phyloP scores from a whole-genome alignment of 2,329 filamentous ascomycete species.

The Hypomyces perniciosus region DNA sequence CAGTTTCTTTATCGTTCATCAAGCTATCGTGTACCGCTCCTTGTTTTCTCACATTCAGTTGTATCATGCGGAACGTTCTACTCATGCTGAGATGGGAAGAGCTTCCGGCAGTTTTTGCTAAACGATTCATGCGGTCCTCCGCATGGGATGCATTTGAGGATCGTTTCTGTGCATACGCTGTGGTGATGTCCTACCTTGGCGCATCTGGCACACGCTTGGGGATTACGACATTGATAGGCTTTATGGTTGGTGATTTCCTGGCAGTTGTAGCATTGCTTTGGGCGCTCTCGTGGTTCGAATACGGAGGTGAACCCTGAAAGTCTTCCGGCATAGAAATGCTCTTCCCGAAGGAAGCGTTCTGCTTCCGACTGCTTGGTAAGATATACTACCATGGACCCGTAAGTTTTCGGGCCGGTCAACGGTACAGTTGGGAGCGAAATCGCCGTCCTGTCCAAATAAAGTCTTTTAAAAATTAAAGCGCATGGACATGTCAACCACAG shows the following conservation, averaged over 20 bases:
- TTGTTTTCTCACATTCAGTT: conserved; percentile 16
- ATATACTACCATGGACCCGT: too few species aligned
- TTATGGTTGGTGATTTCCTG: conserved; percentile 23
- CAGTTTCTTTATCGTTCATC: conserved; percentile 17
- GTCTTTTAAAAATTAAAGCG: too few species aligned
- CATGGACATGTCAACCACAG: too few species aligned
- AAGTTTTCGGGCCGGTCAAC: too few species aligned
- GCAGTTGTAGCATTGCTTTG: conserved; percentile 26
- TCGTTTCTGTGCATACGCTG: conserved; percentile 12
- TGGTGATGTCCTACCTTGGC: conserved; percentile 19
- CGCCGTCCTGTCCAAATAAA: too few species aligned
- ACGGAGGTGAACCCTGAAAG: conserved; percentile 15
- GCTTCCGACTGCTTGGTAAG: too few species aligned
- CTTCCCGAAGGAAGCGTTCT: conserved; percentile 17
- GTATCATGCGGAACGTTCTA: conserved; percentile 15
- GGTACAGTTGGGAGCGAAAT: too few species aligned
- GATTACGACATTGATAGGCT: conserved; percentile 22
- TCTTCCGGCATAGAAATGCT: conserved; percentile 18
- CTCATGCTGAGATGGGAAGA: conserved; percentile 17
- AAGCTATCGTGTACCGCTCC: conserved; percentile 15
- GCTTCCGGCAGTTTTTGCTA: conserved; percentile 18
- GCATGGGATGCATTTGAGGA: conserved; percentile 17
- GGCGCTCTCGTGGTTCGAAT: conserved; percentile 19
- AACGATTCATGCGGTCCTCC: conserved; percentile 19
- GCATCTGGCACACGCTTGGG: conserved; percentile 15